These are phyloP conservation scores for Xenoacremonium recifei DNA, from an alignment of 2,329 filamentous ascomycete genomes.

Conservation along the genomic window DNA sequence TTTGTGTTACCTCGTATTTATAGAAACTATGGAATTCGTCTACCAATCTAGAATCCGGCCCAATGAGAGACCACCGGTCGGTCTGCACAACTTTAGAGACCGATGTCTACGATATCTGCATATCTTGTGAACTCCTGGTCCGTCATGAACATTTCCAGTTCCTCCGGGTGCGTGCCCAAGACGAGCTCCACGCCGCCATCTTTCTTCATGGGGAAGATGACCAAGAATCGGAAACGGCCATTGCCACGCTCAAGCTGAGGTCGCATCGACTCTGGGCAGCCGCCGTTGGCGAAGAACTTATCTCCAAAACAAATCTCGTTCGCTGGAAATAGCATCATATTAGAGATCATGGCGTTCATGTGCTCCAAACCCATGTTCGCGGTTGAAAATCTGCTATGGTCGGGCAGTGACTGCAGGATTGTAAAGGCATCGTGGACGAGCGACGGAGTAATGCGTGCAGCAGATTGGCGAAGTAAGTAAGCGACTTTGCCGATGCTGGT, in stretches of 20 bases:
- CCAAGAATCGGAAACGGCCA: conserved; percentile 21
- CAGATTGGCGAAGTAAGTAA: conserved; percentile 20
- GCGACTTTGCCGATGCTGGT: conserved; percentile 27
- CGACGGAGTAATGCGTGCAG: conserved; percentile 21
- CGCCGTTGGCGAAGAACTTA: conserved; percentile 23
- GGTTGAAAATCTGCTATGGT: conserved; percentile 21
- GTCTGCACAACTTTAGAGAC: background rate
- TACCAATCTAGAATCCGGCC: no score
- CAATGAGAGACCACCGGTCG: no score
- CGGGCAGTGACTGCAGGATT: conserved; percentile 23
- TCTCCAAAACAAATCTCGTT: conserved; percentile 27
- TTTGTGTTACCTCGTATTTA: no score
- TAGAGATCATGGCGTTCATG: conserved; percentile 28
- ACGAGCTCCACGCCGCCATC: conserved; percentile 29
- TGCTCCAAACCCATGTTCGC: conserved; percentile 27
- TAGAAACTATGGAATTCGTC: no score
- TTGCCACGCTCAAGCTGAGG: conserved; percentile 26
- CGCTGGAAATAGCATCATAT: conserved; percentile 29
- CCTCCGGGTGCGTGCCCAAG: conserved; percentile 26
- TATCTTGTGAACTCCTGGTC: conserved; percentile 28
- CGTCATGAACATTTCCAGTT: conserved; percentile 23
- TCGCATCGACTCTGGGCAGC: conserved; percentile 26
- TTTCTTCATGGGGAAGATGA: conserved; percentile 27
- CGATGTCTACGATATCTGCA: conserved; percentile 16
- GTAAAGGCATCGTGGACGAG: conserved; percentile 29